Conservation (phyloP, 2,329 filamentous ascomycete genomes). For the Chaetomium globosum region DNA sequence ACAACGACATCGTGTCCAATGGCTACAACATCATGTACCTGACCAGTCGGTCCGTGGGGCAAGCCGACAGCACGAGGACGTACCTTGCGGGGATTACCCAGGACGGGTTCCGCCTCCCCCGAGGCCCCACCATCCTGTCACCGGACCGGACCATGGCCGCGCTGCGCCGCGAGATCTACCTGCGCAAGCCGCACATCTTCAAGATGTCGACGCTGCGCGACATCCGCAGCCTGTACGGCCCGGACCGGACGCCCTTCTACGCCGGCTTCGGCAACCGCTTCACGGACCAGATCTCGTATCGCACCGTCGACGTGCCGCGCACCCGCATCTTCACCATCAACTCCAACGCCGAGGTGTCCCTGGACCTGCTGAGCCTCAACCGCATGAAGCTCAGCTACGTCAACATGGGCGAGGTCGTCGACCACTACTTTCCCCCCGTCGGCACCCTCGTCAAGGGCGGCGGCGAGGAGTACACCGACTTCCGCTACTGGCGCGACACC, state of each 20-base stretch:
- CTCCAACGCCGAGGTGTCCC: conserved; percentile 89
- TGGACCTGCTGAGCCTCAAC: conserved; percentile 87
- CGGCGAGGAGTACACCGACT: conserved; percentile 94
- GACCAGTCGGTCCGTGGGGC: conserved; percentile 89
- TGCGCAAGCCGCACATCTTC: conserved; percentile 96
- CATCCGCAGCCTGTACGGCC: conserved; percentile 83
- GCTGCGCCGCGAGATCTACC: conserved; percentile 85
- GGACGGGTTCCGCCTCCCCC: conserved; percentile 81
- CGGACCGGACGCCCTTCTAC: conserved; percentile 82
- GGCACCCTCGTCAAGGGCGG: conserved; percentile 83
- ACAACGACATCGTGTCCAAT: conserved; percentile 91
- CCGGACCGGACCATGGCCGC: conserved; percentile 95
- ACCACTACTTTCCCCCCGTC: conserved; percentile 96
- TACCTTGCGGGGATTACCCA: conserved; percentile 90
- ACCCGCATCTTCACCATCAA: conserved; percentile 97
- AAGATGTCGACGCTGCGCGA: conserved; percentile 98
- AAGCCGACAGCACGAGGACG: conserved; percentile 84
- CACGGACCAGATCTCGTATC: conserved; percentile 94
- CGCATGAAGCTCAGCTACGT: conserved; percentile 97
- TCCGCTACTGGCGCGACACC: conserved; percentile 90
- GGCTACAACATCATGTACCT: conserved; percentile 99
- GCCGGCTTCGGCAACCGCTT: conserved; percentile 96
- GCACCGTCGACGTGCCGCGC: conserved; percentile 91
- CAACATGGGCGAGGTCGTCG: conserved; percentile 94
- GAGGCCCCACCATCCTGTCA: conserved; percentile 90